Evolutionary conservation across 2,329 filamentous ascomycete species (phyloP), one percentile per base, ranked within the genome.

Genomic region (Botryosphaeria dothidea): DNA sequence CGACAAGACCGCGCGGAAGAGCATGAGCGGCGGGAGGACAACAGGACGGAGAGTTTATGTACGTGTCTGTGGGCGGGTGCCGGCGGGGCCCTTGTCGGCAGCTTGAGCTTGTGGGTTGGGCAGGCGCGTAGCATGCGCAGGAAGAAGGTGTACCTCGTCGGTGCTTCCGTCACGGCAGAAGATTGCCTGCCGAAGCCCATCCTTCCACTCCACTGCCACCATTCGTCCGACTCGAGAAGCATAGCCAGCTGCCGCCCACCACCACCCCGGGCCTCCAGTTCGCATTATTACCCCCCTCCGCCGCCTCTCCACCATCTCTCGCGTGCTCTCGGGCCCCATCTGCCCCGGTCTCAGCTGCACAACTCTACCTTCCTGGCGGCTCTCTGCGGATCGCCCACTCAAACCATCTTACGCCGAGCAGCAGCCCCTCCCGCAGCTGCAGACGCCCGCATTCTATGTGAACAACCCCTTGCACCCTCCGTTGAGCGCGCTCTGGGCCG

Each of bases 101-200:
- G 23, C 25, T 41, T 31, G 36, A 60, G 56, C 56, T 58, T 45
- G 38, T 57, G 23, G 36, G 45, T 19, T 43, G 36, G 34, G 23
- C 36, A 3, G 36, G 25, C 19, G 54, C n/a, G n/a, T n/a, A n/a
- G n/a, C n/a, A n/a, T n/a, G 38, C 9, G 38, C 9, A 17, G 3
- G 38, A 41, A 17, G 9, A 15, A 41, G 38, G 38, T 41, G 38
- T 58, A 23, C 56, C 25, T 45, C 38, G 23, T 15, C 38, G 17
- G 15, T 21, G 49, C 29, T n/a, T 45, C 41, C 38, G 56, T 58
- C 56, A 45, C 56, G 56, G 52, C 52, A 57, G 52, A 60, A 60
- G 38, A 60, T 60, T 46, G 27, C 41, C 56, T 46, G 56, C 56
- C 56, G 56, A 60, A 46, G 56, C 56, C 56, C 56, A 60, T 60